phyloP scores from a whole-genome alignment of 352 stramenopile species.

The Phytopythium aichiense region DNA sequence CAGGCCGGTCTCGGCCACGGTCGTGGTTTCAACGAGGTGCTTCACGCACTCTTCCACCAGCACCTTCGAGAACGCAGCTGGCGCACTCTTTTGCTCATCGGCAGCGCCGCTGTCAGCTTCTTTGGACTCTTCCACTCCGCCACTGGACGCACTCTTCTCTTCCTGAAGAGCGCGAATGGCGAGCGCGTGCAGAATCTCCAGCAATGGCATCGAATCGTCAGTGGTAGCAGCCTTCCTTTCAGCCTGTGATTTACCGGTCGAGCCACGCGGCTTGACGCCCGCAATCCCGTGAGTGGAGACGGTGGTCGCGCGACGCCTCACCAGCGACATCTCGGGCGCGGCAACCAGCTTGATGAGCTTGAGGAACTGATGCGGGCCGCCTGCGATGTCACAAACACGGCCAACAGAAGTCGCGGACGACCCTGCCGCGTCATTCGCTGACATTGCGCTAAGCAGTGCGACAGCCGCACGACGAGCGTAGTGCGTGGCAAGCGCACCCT shows the following conservation, averaged over 20 bases:
- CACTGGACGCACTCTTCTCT: not conserved
- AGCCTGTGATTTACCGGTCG: not conserved
- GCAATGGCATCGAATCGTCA: slow-evolving; percentile 1
- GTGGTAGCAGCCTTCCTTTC: not conserved
- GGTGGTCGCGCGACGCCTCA: not conserved
- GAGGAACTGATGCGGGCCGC: slow-evolving; percentile 70
- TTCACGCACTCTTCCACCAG: slow-evolving; percentile 83
- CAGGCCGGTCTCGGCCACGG: slow-evolving; percentile 32
- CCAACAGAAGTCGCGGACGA: not conserved
- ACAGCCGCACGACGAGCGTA: slow-evolving; percentile 66
- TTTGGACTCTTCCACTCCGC: not conserved
- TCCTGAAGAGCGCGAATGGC: slow-evolving; percentile 3
- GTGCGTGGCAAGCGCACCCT: slow-evolving; percentile 78
- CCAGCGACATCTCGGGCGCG: slow-evolving; percentile 71
- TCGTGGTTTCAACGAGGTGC: slow-evolving; percentile 81
- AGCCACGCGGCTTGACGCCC: not conserved
- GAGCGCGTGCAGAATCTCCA: slow-evolving; percentile 4
- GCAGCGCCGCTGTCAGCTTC: slow-evolving; percentile 14
- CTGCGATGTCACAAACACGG: slow-evolving; percentile 46
- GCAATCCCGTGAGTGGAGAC: not conserved
- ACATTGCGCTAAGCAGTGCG: slow-evolving; percentile 24
- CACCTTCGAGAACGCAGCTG: slow-evolving; percentile 51
- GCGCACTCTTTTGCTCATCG: slow-evolving; percentile 10
- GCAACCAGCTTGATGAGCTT: slow-evolving; percentile 80
- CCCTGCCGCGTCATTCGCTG: not conserved